Evolutionary conservation across 352 stramenopile species (phyloP).

Genomic region (Globisporangium perplexum): DNA sequence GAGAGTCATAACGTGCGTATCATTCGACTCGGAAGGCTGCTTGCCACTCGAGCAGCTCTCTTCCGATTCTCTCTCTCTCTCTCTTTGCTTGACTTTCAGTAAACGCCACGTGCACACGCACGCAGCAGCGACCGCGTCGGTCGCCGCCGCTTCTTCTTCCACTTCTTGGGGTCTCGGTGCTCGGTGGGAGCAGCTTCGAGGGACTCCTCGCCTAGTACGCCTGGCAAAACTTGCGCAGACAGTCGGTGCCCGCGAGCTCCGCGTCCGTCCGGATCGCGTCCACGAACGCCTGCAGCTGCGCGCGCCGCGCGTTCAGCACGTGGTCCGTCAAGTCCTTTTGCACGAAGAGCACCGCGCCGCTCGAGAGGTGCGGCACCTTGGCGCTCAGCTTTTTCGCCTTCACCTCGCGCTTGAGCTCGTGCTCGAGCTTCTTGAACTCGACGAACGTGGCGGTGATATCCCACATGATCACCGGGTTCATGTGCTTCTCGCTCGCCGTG

Average conservation of each 20-base stretch:
- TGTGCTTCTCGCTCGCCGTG: slow-evolving; percentile 56
- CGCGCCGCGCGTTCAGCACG: slow-evolving; percentile 56
- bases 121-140: neutral
- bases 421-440: slow-evolving; percentile 72
- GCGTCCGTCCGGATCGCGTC: slow-evolving; percentile 36
- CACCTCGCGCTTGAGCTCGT: slow-evolving; percentile 57
- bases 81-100: neutral
- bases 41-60: neutral
- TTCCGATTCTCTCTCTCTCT: neutral
- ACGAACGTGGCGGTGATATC: slow-evolving; percentile 72
- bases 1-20: neutral
- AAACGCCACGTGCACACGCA: neutral
- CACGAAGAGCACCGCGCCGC: slow-evolving; percentile 58
- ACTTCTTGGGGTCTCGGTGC: neutral
- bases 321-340: slow-evolving; percentile 58
- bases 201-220: slow-evolving; percentile 53
- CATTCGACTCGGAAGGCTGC: neutral
- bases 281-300: slow-evolving; percentile 58
- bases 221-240: slow-evolving; percentile 75
- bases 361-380: slow-evolving; percentile 62
- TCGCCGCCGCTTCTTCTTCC: neutral
- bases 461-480: slow-evolving; percentile 85
- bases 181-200: too few species aligned
- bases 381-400: slow-evolving; percentile 46
- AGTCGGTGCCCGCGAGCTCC: slow-evolving; percentile 34